A percentile compares a stretch with the other conserved stretches of the same genome.
These are phyloP conservation scores for Lactarius trivialis DNA, from an alignment of 768 basidiomycete species.

Conservation along the genomic window DNA sequence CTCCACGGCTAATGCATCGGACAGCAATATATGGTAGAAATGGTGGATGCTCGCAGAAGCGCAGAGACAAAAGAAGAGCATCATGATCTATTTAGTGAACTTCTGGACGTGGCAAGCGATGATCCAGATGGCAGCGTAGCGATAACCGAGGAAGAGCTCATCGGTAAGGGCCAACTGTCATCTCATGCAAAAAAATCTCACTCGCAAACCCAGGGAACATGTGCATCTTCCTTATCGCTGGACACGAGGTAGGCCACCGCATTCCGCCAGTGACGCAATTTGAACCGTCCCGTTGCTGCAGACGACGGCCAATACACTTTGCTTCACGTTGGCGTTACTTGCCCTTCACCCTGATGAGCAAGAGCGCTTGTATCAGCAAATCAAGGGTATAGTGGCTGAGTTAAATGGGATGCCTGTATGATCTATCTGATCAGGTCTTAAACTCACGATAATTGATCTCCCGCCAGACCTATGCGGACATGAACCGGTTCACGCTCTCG, in stretches of 20 bases:
- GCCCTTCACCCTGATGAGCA: too few species aligned
- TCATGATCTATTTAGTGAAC: conserved; percentile 26
- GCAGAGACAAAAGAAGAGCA: conserved; percentile 20
- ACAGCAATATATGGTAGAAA: conserved; percentile 28
- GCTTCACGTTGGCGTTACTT: too few species aligned
- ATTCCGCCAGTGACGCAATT: too few species aligned
- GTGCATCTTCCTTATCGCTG: conserved; percentile 33
- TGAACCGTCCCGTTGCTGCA: too few species aligned
- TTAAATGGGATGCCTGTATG: too few species aligned
- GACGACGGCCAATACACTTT: too few species aligned
- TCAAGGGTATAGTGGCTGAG: too few species aligned
- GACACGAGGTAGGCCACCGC: conserved; percentile 26
- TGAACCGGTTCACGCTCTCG: conserved; percentile 19
- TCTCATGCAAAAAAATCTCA: background rate
- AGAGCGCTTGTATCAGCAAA: too few species aligned
- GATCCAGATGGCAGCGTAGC: conserved; percentile 15
- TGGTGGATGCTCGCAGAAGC: conserved; percentile 24
- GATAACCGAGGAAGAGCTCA: conserved; percentile 24
- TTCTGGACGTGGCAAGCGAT: conserved; percentile 22
- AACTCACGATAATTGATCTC: background rate
- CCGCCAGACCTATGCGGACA: conserved; percentile 24
- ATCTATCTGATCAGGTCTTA: background rate
- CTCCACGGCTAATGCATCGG: background rate
- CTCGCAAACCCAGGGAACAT: conserved; percentile 20
- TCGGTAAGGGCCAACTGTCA: conserved; percentile 5